Conservation (phyloP, 306 rosid genomes). For the Castanospermum australe region DNA sequence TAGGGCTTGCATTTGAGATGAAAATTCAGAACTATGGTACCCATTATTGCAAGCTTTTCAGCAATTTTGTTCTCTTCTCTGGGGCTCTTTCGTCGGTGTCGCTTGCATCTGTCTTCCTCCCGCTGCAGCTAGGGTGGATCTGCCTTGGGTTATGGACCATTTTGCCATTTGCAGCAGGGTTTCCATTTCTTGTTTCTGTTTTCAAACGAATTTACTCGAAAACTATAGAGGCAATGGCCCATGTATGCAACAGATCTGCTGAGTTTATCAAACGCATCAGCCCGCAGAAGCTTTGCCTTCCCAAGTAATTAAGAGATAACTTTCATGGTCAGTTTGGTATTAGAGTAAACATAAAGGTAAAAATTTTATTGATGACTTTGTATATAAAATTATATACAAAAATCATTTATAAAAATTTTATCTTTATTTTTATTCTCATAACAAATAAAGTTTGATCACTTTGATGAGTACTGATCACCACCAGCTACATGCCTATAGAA, state of each 20-base stretch:
- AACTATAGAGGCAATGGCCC: background rate
- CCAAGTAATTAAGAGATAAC: background rate
- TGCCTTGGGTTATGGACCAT: background rate
- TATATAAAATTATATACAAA: too few relatives aligned
- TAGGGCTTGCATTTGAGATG: slow-evolving; percentile 25
- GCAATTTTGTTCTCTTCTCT: background rate
- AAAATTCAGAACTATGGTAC: background rate
- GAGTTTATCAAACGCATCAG: background rate
- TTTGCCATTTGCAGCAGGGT: background rate
- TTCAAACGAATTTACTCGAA: background rate
- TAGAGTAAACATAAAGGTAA: background rate
- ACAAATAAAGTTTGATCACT: too few relatives aligned
- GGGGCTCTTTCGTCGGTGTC: slow-evolving; percentile 25
- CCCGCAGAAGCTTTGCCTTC: background rate
- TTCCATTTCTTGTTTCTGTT: slow-evolving; percentile 5
- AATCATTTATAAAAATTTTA: too few relatives aligned
- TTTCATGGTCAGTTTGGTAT: too few relatives aligned
- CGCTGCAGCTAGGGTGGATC: background rate
- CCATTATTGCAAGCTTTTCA: background rate
- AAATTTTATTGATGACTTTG: too few relatives aligned
- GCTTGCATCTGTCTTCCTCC: slow-evolving; percentile 20
- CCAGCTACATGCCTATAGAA: background rate
- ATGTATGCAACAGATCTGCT: background rate
- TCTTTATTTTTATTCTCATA: too few relatives aligned
- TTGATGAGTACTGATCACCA: background rate